Evolutionary conservation across 139 green algal genomes (phyloP).

Genomic region (Tetraselmis chui): DNA sequence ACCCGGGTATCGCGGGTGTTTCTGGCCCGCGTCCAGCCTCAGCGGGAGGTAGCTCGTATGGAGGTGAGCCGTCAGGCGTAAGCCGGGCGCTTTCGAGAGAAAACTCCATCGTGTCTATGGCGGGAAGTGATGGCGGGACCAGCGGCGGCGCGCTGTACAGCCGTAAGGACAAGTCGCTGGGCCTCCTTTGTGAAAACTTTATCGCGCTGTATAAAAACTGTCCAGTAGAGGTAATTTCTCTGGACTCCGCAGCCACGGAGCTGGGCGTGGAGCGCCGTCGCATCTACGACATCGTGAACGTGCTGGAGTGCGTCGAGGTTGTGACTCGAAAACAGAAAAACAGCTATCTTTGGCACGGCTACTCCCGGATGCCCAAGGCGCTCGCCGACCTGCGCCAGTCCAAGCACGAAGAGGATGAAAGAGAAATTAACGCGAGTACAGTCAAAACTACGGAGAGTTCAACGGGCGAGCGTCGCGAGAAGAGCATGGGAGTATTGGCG

Average conservation of each 20-base stretch:
- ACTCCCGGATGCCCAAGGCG: constrained; percentile 7
- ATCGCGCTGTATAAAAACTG: background rate
- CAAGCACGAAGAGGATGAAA: background rate
- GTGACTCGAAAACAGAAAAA: constrained; percentile 49
- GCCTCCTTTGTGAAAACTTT: constrained; percentile 33
- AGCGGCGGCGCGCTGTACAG: constrained; percentile 18
- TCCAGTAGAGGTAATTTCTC: constrained; percentile 22
- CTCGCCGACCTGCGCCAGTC: constrained; percentile 22
- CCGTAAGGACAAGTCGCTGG: constrained; percentile 42
- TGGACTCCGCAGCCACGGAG: constrained; percentile 40
- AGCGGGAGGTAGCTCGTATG: no score
- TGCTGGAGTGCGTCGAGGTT: constrained; percentile 68
- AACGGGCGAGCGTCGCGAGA: constrained; percentile 38
- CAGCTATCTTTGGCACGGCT: constrained; percentile 43
- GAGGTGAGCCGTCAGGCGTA: no score
- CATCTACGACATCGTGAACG: constrained; percentile 83
- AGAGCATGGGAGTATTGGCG: constrained; percentile 40
- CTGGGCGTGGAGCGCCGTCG: constrained; percentile 59
- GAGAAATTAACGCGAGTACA: background rate
- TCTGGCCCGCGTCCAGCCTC: no score
- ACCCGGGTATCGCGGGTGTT: no score
- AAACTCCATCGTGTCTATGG: no score
- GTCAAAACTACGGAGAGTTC: background rate
- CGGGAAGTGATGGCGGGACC: background rate
- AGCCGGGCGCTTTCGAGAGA: no score